Conservation (phyloP, 2,329 filamentous ascomycete species). For the Colletotrichum gigasporum region DNA sequence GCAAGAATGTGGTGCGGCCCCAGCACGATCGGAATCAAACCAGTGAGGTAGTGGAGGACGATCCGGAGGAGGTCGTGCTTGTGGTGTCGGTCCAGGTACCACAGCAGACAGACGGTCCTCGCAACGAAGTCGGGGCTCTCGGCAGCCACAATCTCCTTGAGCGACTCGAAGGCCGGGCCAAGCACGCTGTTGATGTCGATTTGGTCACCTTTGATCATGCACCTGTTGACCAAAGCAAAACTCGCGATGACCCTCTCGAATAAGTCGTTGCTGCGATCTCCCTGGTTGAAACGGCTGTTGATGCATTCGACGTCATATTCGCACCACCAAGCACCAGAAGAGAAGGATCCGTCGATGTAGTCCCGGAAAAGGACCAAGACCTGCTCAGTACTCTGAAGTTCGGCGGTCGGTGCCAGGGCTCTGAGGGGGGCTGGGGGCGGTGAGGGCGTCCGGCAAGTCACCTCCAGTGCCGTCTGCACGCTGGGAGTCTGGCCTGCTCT, state of each 20-base stretch:
- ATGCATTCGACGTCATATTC: constrained; percentile 43
- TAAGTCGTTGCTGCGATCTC: constrained; percentile 44
- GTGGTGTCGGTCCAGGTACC: constrained; percentile 46
- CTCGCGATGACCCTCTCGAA: constrained; percentile 46
- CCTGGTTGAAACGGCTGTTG: constrained; percentile 32
- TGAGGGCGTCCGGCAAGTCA: constrained; percentile 43
- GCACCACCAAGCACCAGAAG: constrained; percentile 39
- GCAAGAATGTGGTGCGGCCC: constrained; percentile 41
- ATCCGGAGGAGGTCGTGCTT: constrained; percentile 43
- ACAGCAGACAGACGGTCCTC: constrained; percentile 45
- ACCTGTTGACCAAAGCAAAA: constrained; percentile 44
- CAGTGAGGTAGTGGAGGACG: constrained; percentile 42
- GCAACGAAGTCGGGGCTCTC: constrained; percentile 45
- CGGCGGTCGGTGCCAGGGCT: constrained; percentile 34
- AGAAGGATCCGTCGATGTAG: constrained; percentile 42
- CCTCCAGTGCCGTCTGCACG: constrained; percentile 42
- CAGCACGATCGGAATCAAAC: constrained; percentile 41
- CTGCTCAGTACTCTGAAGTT: constrained; percentile 38
- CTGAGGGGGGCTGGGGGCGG: constrained; percentile 36
- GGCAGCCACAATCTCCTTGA: constrained; percentile 43
- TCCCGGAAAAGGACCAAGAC: constrained; percentile 39
- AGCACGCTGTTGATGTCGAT: constrained; percentile 43
- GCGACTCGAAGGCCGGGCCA: constrained; percentile 45
- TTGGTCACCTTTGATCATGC: constrained; percentile 43
- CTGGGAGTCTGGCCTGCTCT: constrained; percentile 42